Conservation (phyloP, 495 filamentous ascomycete species). For the Talaromyces stipitatus region DNA sequence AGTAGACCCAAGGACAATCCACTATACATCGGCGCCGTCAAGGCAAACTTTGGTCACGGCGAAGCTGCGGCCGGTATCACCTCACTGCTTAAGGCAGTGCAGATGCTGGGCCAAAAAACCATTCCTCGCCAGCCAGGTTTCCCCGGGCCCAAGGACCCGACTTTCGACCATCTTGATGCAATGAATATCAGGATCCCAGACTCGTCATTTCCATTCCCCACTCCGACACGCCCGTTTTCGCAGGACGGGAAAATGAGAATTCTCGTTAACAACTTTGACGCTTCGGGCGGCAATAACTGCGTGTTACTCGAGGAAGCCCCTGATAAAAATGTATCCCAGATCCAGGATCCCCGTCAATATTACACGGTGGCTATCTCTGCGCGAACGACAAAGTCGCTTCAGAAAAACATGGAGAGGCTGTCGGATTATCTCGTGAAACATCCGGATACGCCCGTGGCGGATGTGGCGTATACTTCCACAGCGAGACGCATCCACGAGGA, state of each 20-base stretch:
- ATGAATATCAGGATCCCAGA: neutral
- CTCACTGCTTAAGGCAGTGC: conserved; percentile 16
- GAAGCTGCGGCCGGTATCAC: conserved; percentile 12
- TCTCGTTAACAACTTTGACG: conserved; percentile 32
- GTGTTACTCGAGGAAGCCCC: conserved; percentile 33
- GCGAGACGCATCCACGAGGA: conserved; percentile 76
- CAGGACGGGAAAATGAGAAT: neutral
- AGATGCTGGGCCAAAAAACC: conserved; percentile 12
- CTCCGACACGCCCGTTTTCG: too few species aligned
- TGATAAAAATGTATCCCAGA: neutral
- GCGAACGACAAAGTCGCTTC: conserved; percentile 18
- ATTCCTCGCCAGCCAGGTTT: conserved; percentile 14
- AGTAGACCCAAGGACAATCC: conserved; percentile 20
- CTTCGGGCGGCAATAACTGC: conserved; percentile 36
- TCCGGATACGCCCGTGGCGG: conserved; percentile 9
- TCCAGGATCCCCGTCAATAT: conserved; percentile 9
- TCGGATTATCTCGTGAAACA: conserved; percentile 17
- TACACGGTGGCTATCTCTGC: conserved; percentile 25
- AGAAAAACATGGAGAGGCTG: conserved; percentile 20
- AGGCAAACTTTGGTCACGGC: conserved; percentile 30
- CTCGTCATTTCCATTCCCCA: too few species aligned
- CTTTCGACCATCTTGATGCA: neutral
- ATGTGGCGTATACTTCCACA: conserved; percentile 73
- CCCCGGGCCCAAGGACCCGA: conserved; percentile 3
- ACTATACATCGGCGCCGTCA: conserved; percentile 24